These are phyloP conservation scores for Earliella scabrosa DNA, from an alignment of 1,284 basidiomycete genomes.

Conservation along the genomic window DNA sequence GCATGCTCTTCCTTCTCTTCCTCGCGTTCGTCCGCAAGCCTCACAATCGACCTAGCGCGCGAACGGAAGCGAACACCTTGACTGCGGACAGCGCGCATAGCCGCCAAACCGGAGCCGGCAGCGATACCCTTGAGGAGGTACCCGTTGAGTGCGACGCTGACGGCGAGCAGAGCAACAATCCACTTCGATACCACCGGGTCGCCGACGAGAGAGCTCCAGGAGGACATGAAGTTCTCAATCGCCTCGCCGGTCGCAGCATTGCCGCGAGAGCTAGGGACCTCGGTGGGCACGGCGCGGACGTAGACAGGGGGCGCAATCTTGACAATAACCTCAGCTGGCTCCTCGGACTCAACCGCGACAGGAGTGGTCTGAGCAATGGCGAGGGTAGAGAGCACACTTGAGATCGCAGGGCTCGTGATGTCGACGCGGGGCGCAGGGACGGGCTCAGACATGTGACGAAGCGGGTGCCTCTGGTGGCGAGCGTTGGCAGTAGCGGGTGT, in stretches of 20 bases:
- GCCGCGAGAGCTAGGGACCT: conserved; percentile 15
- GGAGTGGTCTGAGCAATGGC: conserved; percentile 43
- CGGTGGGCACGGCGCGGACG: conserved; percentile 52
- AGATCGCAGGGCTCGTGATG: conserved; percentile 62
- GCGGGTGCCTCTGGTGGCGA: conserved; percentile 46
- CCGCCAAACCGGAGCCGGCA: conserved; percentile 35
- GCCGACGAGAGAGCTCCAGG: conserved; percentile 95
- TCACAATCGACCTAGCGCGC: conserved; percentile 29
- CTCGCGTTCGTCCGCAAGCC: conserved; percentile 30
- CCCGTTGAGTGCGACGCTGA: conserved; percentile 92
- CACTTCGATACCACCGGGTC: conserved; percentile 96
- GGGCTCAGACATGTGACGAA: conserved; percentile 30
- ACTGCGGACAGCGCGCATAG: conserved; percentile 29
- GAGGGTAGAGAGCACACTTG: conserved; percentile 63
- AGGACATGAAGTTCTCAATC: conserved; percentile 88
- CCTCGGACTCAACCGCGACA: conserved; percentile 31
- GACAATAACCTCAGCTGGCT: conserved; percentile 58
- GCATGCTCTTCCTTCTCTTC: conserved; percentile 29
- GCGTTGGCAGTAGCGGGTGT: conserved; percentile 73
- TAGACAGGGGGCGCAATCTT: conserved; percentile 73
- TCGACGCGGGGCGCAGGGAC: conserved; percentile 59
- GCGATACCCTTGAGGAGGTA: conserved; percentile 89
- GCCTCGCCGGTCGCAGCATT: conserved; percentile 36
- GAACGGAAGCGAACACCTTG: conserved; percentile 35
- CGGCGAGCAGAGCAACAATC: conserved; percentile 89